Base-by-base conservation (phyloP, 2,329 filamentous ascomycete species). In the Sporothrix mexicana region DNA sequence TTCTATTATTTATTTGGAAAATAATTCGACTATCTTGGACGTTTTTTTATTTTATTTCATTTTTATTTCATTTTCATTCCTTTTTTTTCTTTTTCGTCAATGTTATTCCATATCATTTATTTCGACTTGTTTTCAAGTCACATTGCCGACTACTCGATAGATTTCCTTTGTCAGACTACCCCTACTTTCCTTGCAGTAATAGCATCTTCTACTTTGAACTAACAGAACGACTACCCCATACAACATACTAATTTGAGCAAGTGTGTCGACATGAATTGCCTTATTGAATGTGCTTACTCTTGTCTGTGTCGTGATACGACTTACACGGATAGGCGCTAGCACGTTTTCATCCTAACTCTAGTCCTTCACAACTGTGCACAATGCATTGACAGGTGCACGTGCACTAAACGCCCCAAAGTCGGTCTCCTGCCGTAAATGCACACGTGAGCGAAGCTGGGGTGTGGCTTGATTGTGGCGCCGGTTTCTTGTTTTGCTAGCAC, bases 281-380 rank as follows among this genome's bases (percentile, higher is more conserved):
- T 23, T 23, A 12, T 55, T 7, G n/a, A 2, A 13, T 53, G n/a
- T 53, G 20, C 7, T 55, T 30, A 30, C 30, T 30, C 2, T 30
- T 23, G n/a, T 55, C 5, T 12, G 8, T 23, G 51, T 55, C 20
- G 51, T 30, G 13, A 15, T 15, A n/a, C n/a, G 55, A 59, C 55
- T 59, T 59, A 59, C 55, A 59, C 55, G 55, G 36, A 36, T 59
- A 8, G 23, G 17, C 55, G 55, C 55, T 59, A 59, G 55, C 55
- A 59, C 55, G 25, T 5, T 59, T 59, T 59, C 10, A 25, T 15
- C 25, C 55, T 36, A 36, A 41, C n/a, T 25, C 51, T 8, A 23
- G 20, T 23, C 6, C 51, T 36, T 36, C 30, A 36, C 7, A 36
- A 36, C 30, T 36, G 30, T 36, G 3, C 30, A 36, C 15, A 51